These are phyloP conservation scores for Klebsormidium nitens DNA, from an alignment of 139 green algal genomes.

Conservation along the genomic window DNA sequence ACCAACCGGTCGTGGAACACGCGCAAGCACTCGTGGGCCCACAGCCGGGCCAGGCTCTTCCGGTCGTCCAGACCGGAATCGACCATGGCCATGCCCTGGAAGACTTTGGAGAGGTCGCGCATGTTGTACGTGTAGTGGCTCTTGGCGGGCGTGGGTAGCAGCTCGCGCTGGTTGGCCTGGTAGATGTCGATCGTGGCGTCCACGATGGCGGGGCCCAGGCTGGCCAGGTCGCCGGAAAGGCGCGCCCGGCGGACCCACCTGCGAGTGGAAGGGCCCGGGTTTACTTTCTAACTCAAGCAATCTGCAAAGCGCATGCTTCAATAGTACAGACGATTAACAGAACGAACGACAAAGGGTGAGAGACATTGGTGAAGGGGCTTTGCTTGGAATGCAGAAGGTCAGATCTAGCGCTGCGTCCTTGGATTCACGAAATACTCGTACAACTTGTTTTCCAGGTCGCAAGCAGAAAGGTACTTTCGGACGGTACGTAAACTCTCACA, in stretches of 20 bases:
- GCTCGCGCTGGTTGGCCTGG: slow-evolving; percentile 36
- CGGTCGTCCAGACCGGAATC: slow-evolving; percentile 44
- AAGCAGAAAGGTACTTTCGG: no score
- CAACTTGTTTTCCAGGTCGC: no score
- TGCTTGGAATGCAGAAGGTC: no score
- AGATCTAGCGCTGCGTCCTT: no score
- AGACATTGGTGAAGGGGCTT: no score
- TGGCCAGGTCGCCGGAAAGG: no score
- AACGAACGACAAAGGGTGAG: no score
- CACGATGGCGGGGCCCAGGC: slow-evolving; percentile 23
- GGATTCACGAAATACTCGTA: no score
- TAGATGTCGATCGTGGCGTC: slow-evolving; percentile 44
- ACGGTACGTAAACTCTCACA: no score
- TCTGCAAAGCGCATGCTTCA: background rate
- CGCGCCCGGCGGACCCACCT: background rate
- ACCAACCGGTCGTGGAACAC: slow-evolving; percentile 72
- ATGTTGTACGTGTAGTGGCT: slow-evolving; percentile 80
- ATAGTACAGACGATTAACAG: background rate
- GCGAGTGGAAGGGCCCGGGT: no score
- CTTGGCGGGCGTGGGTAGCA: slow-evolving; percentile 64
- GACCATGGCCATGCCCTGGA: slow-evolving; percentile 53
- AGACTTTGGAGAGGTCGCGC: slow-evolving; percentile 63
- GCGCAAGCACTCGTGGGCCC: slow-evolving; percentile 60
- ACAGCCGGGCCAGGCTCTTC: slow-evolving; percentile 49
- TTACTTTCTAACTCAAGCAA: no score